Conservation (phyloP, 129 eudicot genomes). For the Arctium minus region DNA sequence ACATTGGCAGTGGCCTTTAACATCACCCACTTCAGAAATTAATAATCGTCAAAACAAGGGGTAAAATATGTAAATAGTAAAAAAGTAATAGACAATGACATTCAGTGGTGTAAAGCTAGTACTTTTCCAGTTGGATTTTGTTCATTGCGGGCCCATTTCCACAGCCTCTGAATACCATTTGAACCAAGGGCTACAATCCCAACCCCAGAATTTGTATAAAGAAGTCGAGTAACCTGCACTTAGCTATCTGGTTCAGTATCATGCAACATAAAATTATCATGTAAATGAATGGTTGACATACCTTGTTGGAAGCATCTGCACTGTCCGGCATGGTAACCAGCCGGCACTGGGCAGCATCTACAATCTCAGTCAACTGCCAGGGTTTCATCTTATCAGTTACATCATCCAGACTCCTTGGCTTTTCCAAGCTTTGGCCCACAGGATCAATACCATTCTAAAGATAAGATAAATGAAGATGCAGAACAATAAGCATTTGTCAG, state of each 20-base stretch:
- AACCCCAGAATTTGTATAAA: constrained; percentile 87
- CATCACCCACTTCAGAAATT: constrained; percentile 19
- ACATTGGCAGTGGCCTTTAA: constrained; percentile 84
- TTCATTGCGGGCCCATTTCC: constrained; percentile 83
- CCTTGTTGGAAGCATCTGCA: constrained; percentile 62
- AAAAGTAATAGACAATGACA: too few species aligned
- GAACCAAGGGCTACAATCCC: constrained; percentile 83
- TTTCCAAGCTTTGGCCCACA: constrained; percentile 55
- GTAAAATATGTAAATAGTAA: not conserved
- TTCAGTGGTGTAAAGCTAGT: not conserved
- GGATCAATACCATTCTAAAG: constrained; percentile 66
- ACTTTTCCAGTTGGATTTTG: constrained; percentile 82
- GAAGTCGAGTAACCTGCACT: constrained; percentile 73
- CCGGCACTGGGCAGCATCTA: constrained; percentile 65
- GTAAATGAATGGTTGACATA: constrained; percentile 12
- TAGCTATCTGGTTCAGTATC: not conserved
- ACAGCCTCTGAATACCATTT: constrained; percentile 70
- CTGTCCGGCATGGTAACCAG: constrained; percentile 77
- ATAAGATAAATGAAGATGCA: not conserved
- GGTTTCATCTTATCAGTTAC: constrained; percentile 56
- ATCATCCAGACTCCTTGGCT: constrained; percentile 58
- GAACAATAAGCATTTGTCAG: not conserved
- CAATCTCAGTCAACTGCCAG: constrained; percentile 73
- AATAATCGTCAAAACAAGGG: not conserved
- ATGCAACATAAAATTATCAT: not conserved